Evolutionary conservation across 2,329 filamentous ascomycete genomes (phyloP).

Genomic region (Ilyonectria robusta): DNA sequence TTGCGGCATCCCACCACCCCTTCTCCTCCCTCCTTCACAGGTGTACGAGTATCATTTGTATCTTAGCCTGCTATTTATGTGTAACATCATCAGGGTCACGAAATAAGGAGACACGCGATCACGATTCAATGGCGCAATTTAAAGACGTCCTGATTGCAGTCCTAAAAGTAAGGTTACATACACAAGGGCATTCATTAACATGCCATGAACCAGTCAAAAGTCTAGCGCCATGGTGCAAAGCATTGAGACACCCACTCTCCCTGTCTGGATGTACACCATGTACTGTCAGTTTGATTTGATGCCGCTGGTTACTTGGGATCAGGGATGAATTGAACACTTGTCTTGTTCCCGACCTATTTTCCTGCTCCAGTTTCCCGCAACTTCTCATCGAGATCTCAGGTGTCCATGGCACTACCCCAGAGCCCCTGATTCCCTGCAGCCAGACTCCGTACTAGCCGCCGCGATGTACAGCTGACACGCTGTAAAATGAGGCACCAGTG

Average conservation of each 20-base stretch:
- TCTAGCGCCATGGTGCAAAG: neutral
- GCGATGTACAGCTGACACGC: neutral
- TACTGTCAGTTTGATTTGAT: no score
- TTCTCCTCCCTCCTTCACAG: constrained; percentile 13
- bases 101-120: constrained; percentile 11
- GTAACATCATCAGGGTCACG: constrained; percentile 22
- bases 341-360: no score
- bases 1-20: constrained; percentile 1
- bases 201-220: neutral
- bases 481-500: neutral
- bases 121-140: neutral
- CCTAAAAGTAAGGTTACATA: neutral
- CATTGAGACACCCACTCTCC: no score
- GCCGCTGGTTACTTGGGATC: no score
- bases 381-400: no score
- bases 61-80: constrained; percentile 18
- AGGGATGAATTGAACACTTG: no score
- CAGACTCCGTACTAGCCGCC: no score
- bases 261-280: no score
- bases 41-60: constrained; percentile 27
- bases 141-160: neutral
- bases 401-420: no score
- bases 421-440: neutral
- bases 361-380: no score
- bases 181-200: neutral